These are phyloP conservation scores for Saccharomyces mikatae DNA, from an alignment of 805 yeast genomes.

Conservation along the genomic window DNA sequence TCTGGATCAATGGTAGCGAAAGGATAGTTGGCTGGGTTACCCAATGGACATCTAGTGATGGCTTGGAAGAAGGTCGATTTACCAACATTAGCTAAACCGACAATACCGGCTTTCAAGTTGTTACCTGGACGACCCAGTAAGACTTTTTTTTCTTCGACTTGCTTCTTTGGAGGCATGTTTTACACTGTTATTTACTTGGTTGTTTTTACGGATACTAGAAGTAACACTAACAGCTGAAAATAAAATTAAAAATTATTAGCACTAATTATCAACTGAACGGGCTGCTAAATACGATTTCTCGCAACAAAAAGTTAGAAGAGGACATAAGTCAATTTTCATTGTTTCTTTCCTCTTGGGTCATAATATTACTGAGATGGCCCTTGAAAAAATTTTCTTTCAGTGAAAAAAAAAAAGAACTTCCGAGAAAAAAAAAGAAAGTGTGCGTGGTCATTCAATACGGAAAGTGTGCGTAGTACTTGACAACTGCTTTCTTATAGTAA, in stretches of 20 bases:
- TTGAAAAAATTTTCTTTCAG: neutral
- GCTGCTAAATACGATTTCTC: neutral
- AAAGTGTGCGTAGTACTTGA: neutral
- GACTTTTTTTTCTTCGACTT: slow-evolving; percentile 51
- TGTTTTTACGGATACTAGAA: neutral
- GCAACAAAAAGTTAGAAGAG: neutral
- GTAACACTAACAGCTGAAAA: neutral
- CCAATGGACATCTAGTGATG: slow-evolving; percentile 61
- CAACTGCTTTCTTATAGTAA: neutral
- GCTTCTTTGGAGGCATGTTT: slow-evolving; percentile 34
- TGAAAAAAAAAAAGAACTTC: neutral
- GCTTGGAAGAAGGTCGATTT: slow-evolving; percentile 78
- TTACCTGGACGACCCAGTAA: slow-evolving; percentile 79
- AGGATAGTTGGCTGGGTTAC: slow-evolving; percentile 72
- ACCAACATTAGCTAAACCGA: slow-evolving; percentile 76
- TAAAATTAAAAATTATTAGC: neutral
- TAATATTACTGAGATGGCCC: neutral
- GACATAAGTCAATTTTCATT: neutral
- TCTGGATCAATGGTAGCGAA: slow-evolving; percentile 93
- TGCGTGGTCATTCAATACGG: neutral
- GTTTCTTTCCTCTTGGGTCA: neutral
- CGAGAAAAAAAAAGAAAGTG: neutral
- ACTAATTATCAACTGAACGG: neutral
- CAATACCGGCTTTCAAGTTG: slow-evolving; percentile 51
- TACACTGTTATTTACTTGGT: neutral